Conservation (phyloP, 2,329 filamentous ascomycete species). For the Fusarium buxicola region DNA sequence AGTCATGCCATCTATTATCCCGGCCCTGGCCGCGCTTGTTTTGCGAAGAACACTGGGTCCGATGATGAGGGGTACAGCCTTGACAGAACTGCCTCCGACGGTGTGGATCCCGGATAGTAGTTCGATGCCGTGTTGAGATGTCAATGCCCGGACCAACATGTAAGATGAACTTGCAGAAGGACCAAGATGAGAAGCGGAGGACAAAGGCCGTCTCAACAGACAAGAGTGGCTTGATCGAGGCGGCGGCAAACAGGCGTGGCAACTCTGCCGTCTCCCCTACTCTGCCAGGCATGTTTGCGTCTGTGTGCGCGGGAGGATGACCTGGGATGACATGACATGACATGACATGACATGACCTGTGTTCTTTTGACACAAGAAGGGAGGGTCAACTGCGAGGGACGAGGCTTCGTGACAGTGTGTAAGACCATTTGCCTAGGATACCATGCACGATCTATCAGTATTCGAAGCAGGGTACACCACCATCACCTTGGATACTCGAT, state of each 20-base stretch:
- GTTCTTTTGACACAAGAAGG: conserved; percentile 21
- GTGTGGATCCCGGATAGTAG: background rate
- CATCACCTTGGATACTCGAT: background rate
- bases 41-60: conserved; percentile 10
- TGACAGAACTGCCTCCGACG: conserved; percentile 1
- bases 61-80: conserved; percentile 17
- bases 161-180: background rate
- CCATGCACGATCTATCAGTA: conserved; percentile 27
- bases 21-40: background rate
- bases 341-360: conserved; percentile 34
- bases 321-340: conserved; percentile 33
- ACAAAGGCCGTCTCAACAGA: conserved; percentile 15
- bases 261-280: conserved; percentile 5
- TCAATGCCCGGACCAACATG: background rate
- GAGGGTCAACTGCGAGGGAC: background rate
- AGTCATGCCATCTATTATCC: conserved; percentile 10
- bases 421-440: conserved; percentile 11
- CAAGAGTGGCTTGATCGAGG: conserved; percentile 20
- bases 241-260: conserved; percentile 25
- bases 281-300: conserved; percentile 33
- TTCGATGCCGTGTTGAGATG: background rate
- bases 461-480: conserved; percentile 20
- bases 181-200: conserved; percentile 11
- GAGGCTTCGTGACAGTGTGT: conserved; percentile 6
- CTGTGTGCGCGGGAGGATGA: conserved; percentile 36